Base-by-base conservation (phyloP, 2,329 filamentous ascomycete species). In the Fusarium pseudonygamai region DNA sequence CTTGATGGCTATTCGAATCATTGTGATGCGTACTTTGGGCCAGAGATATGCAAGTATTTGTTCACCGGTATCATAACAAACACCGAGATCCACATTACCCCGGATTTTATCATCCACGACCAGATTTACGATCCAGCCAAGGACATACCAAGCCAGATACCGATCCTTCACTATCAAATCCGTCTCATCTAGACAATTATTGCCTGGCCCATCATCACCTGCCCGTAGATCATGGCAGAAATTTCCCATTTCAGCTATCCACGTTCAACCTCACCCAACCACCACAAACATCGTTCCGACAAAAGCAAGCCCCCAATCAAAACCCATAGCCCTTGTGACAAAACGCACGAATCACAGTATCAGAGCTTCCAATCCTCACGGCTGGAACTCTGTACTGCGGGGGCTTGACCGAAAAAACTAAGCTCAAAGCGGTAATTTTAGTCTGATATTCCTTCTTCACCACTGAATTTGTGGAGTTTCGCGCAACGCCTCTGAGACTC, bases 391-490 rank as follows among this genome's bases (percentile, higher is more conserved):
- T 36, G 40, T n/a, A 8, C 18, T 58, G 55, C 30, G 55, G 55
- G 55, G 55, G 12, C n/a, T 26, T 11, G 1, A 11, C 30, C 7
- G 32, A 3, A 49, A 58, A 58, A 28, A 15, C 55, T 58, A 58
- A 28, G 15, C 55, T 36, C 30, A 20, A 58, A 58, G 1, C 30
- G 32, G 55, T 36, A 58, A 58, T 58, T 49, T 58, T 58, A 58
- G 55, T 58, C 55, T 58, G 40, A 47, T 49, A 58, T 58, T 49
- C 9, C 55, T 58, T 11, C n/a, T 57, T 47, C n/a, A 49, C 30
- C n/a, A 28, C n/a, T 1, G 22, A 34, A 47, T 36, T 49, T 47
- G 30, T 49, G 40, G 40, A 30, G 30, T 43, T 24, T 52, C 30
- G 5, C n/a, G n/a, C 4, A 36, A 37, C 49, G 49, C 49, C 55